Percentiles rank a stretch among this genome's conserved stretches.
Evolutionary conservation across 2,329 filamentous ascomycete species (phyloP).

Genomic region (Chaetomium sp.): DNA sequence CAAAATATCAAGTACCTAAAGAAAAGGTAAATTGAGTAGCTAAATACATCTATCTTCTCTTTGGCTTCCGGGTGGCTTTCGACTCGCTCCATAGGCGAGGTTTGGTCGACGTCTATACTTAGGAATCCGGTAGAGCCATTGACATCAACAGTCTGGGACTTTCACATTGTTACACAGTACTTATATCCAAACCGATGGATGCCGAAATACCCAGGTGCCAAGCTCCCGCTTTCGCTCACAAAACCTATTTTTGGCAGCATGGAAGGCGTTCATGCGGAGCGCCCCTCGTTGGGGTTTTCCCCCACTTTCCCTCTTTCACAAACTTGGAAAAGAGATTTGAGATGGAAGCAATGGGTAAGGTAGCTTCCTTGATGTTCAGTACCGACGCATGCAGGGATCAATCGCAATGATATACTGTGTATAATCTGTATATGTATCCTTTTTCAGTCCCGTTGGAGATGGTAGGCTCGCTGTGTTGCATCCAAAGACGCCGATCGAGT

Average conservation of each 20-base stretch:
- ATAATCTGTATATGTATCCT: no score
- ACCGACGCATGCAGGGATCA: no score
- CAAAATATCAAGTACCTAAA: no score
- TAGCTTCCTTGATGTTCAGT: no score
- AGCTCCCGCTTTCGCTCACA: neutral
- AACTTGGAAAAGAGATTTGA: neutral
- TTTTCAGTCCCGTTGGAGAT: no score
- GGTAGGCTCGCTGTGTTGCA: neutral
- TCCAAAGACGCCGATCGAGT: slow-evolving; percentile 3
- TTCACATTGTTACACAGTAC: neutral
- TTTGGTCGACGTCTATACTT: no score
- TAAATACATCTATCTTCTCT: no score
- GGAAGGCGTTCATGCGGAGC: neutral
- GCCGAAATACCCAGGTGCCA: neutral
- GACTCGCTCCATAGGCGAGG: no score
- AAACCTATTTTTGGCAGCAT: neutral
- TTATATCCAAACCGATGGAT: neutral
- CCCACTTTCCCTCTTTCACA: neutral
- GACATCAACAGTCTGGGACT: neutral
- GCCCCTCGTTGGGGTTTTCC: neutral
- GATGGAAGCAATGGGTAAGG: neutral
- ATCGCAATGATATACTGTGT: no score
- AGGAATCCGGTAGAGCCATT: neutral
- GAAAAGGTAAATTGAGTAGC: no score
- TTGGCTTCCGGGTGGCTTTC: no score